phyloP scores from a whole-genome alignment of 2,329 filamentous ascomycete genomes.

The Ophiosphaerella herpotricha region DNA sequence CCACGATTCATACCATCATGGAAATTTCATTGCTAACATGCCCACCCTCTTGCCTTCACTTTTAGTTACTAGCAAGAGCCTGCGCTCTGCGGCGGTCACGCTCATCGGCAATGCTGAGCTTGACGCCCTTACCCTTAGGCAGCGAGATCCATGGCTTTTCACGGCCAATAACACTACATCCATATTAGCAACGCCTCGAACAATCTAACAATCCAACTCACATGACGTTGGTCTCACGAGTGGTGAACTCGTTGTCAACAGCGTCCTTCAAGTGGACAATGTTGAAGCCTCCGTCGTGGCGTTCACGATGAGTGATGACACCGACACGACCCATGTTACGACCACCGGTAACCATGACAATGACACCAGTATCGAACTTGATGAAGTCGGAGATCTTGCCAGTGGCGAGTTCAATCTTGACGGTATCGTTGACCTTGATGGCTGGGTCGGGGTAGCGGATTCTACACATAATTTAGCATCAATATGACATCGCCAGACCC shows the following conservation, averaged over 20 bases:
- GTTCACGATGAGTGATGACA: constrained; percentile 99
- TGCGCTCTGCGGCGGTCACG: constrained; percentile 90
- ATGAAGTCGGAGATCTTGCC: constrained; percentile 99
- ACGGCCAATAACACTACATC: constrained; percentile 76
- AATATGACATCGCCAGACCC: constrained; percentile 73
- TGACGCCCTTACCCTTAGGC: constrained; percentile 99
- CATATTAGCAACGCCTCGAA: constrained; percentile 13
- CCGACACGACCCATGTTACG: constrained; percentile 99
- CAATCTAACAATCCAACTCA: constrained; percentile 18
- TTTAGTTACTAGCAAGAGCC: constrained; percentile 58
- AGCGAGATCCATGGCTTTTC: constrained; percentile 99
- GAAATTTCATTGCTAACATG: constrained; percentile 32
- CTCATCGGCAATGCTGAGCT: constrained; percentile 98
- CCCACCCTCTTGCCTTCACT: constrained; percentile 17
- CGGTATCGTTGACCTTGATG: constrained; percentile 99
- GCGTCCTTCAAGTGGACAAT: constrained; percentile 99
- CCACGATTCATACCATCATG: constrained; percentile 33
- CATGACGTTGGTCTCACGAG: constrained; percentile 99
- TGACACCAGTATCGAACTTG: constrained; percentile 97
- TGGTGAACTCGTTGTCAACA: constrained; percentile 99
- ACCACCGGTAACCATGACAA: constrained; percentile 98
- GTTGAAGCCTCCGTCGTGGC: constrained; percentile 99
- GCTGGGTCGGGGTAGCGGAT: constrained; percentile 98
- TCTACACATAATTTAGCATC: constrained; percentile 61
- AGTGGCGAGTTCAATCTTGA: constrained; percentile 96